These are phyloP conservation scores for Arctostaphylos glauca DNA, from an alignment of 148 eudicot species.

Conservation along the genomic window DNA sequence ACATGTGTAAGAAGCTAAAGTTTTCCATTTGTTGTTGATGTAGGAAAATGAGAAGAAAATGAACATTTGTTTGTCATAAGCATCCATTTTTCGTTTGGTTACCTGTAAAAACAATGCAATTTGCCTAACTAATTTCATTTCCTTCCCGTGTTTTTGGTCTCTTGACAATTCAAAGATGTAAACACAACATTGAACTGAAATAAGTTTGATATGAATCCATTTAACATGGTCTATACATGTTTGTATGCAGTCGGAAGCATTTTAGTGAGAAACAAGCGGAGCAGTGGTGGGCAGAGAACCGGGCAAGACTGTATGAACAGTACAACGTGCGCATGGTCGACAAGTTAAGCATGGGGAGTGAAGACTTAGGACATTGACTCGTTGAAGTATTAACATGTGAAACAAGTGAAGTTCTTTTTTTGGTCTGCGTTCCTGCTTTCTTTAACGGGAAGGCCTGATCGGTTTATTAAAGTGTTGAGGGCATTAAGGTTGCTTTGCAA, in stretches of 20 bases:
- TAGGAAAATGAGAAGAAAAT: not conserved
- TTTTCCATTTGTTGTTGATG: not conserved
- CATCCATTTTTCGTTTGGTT: not conserved
- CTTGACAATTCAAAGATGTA: not conserved
- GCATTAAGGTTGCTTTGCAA: slow-evolving; percentile 17
- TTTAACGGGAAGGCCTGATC: slow-evolving; percentile 21
- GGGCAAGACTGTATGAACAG: slow-evolving; percentile 75
- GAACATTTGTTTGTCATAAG: not conserved
- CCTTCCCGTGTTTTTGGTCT: not conserved
- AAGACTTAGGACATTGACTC: slow-evolving; percentile 50
- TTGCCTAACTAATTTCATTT: not conserved
- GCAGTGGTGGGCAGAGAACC: slow-evolving; percentile 95
- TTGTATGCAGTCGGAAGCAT: slow-evolving; percentile 78
- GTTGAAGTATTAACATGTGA: slow-evolving; percentile 23
- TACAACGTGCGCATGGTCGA: slow-evolving; percentile 82
- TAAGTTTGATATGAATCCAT: slow-evolving; percentile 11
- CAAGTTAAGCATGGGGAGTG: slow-evolving; percentile 75
- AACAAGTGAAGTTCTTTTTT: slow-evolving; percentile 19
- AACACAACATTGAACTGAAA: not conserved
- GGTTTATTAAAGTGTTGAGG: not conserved
- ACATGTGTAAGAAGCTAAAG: not conserved
- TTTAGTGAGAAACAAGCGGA: slow-evolving; percentile 97
- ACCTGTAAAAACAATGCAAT: not conserved
- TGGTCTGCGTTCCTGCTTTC: slow-evolving; percentile 2
- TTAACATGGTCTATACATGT: not conserved